Evolutionary conservation across 1,284 basidiomycete genomes (phyloP).

Genomic region (Puccinia triticina): DNA sequence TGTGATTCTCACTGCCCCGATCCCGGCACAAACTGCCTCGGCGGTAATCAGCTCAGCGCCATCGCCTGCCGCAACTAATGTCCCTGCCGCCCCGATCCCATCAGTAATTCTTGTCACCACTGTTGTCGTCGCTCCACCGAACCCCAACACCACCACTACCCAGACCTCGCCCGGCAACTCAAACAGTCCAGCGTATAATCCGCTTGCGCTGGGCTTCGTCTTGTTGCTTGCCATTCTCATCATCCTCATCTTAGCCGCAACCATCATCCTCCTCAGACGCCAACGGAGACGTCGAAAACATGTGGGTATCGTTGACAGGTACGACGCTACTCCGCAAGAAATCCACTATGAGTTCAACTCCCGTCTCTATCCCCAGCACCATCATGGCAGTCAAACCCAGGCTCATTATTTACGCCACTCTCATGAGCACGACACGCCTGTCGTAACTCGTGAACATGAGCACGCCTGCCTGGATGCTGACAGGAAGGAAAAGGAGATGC

Average conservation of each 20-base stretch:
- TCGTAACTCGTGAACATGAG: not conserved
- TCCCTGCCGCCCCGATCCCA: not conserved
- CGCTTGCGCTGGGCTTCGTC: slow-evolving; percentile 29
- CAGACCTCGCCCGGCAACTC: not conserved
- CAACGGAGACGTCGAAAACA: slow-evolving; percentile 25
- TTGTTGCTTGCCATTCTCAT: slow-evolving; percentile 22
- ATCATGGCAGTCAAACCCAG: slow-evolving; percentile 17
- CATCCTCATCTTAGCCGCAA: slow-evolving; percentile 25
- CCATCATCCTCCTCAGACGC: slow-evolving; percentile 29
- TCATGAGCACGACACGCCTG: not conserved
- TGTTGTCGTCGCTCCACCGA: slow-evolving; percentile 11
- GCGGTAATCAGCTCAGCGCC: not conserved
- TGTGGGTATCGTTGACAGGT: not conserved
- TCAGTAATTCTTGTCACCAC: slow-evolving; percentile 31
- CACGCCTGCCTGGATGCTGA: slow-evolving; percentile 7
- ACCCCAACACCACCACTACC: not conserved
- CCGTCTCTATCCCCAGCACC: slow-evolving; percentile 25
- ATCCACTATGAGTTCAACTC: slow-evolving; percentile 36
- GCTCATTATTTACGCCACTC: not conserved
- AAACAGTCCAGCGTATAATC: not conserved
- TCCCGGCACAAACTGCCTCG: not conserved
- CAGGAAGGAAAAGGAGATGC: slow-evolving; percentile 21
- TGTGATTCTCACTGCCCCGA: slow-evolving; percentile 26
- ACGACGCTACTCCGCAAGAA: slow-evolving; percentile 7
- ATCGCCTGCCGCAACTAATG: not conserved